A percentile compares a stretch with the other conserved stretches of the same genome.
Conservation (phyloP, 176 grass and related monocot genomes). For the Stipa capillata region DNA sequence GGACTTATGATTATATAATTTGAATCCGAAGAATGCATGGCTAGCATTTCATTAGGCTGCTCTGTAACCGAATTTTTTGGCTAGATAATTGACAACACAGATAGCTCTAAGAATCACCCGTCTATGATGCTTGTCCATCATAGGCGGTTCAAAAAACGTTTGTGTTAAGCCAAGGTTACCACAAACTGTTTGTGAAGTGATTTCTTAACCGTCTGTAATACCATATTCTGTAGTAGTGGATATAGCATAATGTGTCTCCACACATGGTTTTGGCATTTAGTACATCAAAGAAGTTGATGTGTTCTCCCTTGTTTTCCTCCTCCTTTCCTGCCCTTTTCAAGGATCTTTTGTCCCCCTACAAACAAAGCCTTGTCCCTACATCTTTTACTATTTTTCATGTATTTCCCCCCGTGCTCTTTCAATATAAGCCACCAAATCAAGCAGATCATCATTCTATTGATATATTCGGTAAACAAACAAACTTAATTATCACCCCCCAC, state of each 20-base stretch:
- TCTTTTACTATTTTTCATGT: background rate
- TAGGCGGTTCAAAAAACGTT: too few species aligned
- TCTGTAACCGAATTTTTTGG: too few species aligned
- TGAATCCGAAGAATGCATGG: too few species aligned
- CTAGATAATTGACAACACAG: too few species aligned
- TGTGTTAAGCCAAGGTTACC: too few species aligned
- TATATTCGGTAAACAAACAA: conserved; percentile 10
- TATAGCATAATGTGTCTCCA: background rate
- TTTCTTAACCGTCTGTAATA: too few species aligned
- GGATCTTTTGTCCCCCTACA: conserved; percentile 45
- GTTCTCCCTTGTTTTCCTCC: conserved; percentile 47
- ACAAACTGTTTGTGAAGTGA: too few species aligned
- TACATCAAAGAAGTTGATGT: conserved; percentile 2
- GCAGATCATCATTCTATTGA: background rate
- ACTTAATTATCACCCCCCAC: conserved; percentile 14
- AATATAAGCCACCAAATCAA: conserved; percentile 9
- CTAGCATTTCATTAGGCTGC: too few species aligned
- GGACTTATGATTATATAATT: too few species aligned
- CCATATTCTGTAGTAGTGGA: too few species aligned
- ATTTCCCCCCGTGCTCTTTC: background rate
- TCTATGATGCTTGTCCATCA: too few species aligned
- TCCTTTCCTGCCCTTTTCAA: conserved; percentile 46
- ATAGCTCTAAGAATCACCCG: too few species aligned
- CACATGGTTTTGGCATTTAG: conserved; percentile 17
- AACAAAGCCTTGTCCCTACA: background rate